These are phyloP conservation scores for Cyclanthera cordifolia DNA, from an alignment of 306 rosid genomes.

Conservation along the genomic window DNA sequence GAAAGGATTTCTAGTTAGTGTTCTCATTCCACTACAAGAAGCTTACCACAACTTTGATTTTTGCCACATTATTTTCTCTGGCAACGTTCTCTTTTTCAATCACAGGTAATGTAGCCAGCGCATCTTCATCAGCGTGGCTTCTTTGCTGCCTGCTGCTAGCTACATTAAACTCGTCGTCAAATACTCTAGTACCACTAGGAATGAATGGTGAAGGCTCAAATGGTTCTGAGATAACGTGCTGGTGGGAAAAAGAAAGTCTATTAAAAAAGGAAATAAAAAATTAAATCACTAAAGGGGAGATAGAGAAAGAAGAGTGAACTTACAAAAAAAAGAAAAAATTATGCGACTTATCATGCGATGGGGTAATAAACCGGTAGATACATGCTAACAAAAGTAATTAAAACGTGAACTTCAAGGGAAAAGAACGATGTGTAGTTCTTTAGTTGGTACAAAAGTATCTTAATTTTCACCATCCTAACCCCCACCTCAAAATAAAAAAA, in stretches of 20 bases:
- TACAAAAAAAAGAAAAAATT: background rate
- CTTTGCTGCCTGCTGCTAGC: conserved; percentile 43
- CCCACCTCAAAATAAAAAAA: too few species aligned
- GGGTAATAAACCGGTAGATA: background rate
- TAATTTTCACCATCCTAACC: too few species aligned
- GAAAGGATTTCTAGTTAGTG: background rate
- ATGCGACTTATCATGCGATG: background rate
- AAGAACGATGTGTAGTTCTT: background rate
- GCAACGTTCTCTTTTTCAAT: conserved; percentile 52
- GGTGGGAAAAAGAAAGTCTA: conserved; percentile 23
- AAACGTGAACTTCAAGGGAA: too few species aligned
- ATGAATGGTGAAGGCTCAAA: conserved; percentile 88
- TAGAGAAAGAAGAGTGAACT: background rate
- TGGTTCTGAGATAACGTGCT: conserved; percentile 83
- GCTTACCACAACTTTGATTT: conserved; percentile 98
- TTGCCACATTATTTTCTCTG: conserved; percentile 79
- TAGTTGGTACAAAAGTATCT: background rate
- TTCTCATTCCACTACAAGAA: background rate
- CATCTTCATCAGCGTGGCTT: conserved; percentile 42
- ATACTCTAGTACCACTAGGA: conserved; percentile 49
- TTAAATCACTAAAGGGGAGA: background rate
- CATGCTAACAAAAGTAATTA: too few species aligned
- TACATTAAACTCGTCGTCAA: conserved; percentile 52
- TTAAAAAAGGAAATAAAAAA: conserved; percentile 11
- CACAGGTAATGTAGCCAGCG: conserved; percentile 31